Conservation (phyloP, 805 yeast species). For the Yarrowia bubula region DNA sequence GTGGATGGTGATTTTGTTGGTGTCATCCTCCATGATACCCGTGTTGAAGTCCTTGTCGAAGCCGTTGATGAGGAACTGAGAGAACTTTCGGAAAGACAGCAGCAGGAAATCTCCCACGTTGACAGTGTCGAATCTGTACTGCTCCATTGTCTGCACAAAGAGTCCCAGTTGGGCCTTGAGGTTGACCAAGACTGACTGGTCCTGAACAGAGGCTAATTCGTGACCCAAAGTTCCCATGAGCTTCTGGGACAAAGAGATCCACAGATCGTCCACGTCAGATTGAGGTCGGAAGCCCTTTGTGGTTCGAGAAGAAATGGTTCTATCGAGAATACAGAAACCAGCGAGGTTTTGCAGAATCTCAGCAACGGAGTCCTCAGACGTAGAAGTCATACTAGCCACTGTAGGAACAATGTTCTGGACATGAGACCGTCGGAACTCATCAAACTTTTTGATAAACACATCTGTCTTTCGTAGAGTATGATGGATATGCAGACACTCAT, state of each 20-base stretch:
- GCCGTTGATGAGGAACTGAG: slow-evolving; percentile 52
- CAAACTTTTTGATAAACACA: slow-evolving; percentile 60
- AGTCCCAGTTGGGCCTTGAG: slow-evolving; percentile 66
- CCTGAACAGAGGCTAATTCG: slow-evolving; percentile 30
- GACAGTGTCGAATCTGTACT: slow-evolving; percentile 58
- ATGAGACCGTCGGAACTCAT: slow-evolving; percentile 68
- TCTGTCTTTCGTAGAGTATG: slow-evolving; percentile 65
- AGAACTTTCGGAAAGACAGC: slow-evolving; percentile 56
- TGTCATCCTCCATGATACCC: slow-evolving; percentile 73
- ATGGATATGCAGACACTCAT: slow-evolving; percentile 80
- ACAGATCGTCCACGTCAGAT: slow-evolving; percentile 64
- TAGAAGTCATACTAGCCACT: slow-evolving; percentile 49
- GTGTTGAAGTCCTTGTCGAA: slow-evolving; percentile 62
- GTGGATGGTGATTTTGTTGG: slow-evolving; percentile 78
- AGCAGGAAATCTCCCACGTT: slow-evolving; percentile 63
- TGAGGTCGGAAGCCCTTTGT: slow-evolving; percentile 65
- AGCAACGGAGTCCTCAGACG: slow-evolving; percentile 28
- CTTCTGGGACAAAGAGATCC: slow-evolving; percentile 59
- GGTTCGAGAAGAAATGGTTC: slow-evolving; percentile 51
- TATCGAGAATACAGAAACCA: slow-evolving; percentile 78
- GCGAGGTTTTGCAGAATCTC: slow-evolving; percentile 48
- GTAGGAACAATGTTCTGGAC: slow-evolving; percentile 67
- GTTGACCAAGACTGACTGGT: slow-evolving; percentile 42
- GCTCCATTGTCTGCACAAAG: slow-evolving; percentile 73
- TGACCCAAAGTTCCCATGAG: slow-evolving; percentile 32